Evolutionary conservation across 257 asterid genomes (phyloP), one percentile per base, ranked within the genome.

Genomic region (Solanum neorickii): DNA sequence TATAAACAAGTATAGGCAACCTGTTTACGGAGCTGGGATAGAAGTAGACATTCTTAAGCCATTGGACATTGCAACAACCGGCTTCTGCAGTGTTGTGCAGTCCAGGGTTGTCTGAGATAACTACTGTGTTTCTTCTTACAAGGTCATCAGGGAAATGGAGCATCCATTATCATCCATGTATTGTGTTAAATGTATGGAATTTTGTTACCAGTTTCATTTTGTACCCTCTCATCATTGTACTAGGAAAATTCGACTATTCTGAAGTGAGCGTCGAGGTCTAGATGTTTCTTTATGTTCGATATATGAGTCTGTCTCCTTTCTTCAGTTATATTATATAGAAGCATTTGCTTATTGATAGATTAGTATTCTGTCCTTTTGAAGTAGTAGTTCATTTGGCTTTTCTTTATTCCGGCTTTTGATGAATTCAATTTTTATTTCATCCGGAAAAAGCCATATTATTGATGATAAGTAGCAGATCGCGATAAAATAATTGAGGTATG

Each of bases 1-100:
- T 96, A 95, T 91, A 89, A 89, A 89, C 98, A 94, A 90, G 6
- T 93, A 59, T 94, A 94, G 92, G 68, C 70, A 52, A 87, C 72
- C 35, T 12, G 49, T 29, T 23, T 16, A 72, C 60, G 29, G 69
- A 27, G 68, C 56, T 74, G 20, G 29, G 68, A 82, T 6, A 20
- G 46, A 82, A 41, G 83, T 3, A 29, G 69, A 49, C 31, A 82
- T 82, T 49, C 21, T 82, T 3, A 82, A 46, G 25, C 14, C 42
- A 46, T 56, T 47, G 42, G 27, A 82, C 85, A 82, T 29, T 47
- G 69, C 69, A 20, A 49, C 44, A 47, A 29, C 69, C 31, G 46
- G 5, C 85, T 47, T 31, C 69, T 18, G 31, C 69, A 16, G 68
- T 80, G 27, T 37, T 18, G 41, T 80, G 84, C 1, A 13, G 27